A percentile compares a stretch with the other conserved stretches of the same genome.
Conservation (phyloP, 768 basidiomycete genomes). For the Galerina sulciceps region DNA sequence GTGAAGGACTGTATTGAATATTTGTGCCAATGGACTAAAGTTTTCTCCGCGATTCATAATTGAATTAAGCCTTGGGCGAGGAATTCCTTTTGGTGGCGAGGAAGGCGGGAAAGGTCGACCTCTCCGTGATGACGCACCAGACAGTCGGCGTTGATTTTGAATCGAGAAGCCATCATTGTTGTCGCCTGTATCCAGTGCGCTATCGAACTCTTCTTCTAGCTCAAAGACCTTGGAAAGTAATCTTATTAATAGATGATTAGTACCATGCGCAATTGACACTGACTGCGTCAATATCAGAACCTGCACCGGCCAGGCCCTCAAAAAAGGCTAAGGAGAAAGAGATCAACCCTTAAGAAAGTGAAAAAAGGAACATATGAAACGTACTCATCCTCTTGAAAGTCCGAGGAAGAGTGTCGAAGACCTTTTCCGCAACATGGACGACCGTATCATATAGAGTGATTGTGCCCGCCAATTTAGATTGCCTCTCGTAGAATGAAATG, state of each 20-base stretch:
- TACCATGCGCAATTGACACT: slow-evolving; percentile 18
- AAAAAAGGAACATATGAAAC: slow-evolving; percentile 26
- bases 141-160: slow-evolving; percentile 22
- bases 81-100: slow-evolving; percentile 24
- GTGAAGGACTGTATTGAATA: slow-evolving; percentile 70
- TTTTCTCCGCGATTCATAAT: slow-evolving; percentile 45
- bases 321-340: slow-evolving; percentile 61
- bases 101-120: slow-evolving; percentile 12
- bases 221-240: slow-evolving; percentile 66
- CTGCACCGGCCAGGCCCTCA: slow-evolving; percentile 76
- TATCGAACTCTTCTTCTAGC: slow-evolving; percentile 68
- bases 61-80: slow-evolving; percentile 49
- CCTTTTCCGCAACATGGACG: slow-evolving; percentile 63
- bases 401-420: slow-evolving; percentile 79
- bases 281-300: slow-evolving; percentile 77
- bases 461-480: slow-evolving; percentile 70
- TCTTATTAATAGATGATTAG: not conserved
- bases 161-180: slow-evolving; percentile 24
- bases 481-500: slow-evolving; percentile 87
- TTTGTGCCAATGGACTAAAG: slow-evolving; percentile 73
- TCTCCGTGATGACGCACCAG: slow-evolving; percentile 19
- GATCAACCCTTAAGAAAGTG: not conserved
- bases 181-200: slow-evolving; percentile 59
- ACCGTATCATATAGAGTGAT: slow-evolving; percentile 77
- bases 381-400: slow-evolving; percentile 72